Evolutionary conservation across 164 flowering plant genomes (phyloP).

Genomic region (Paratinospora sagittata): DNA sequence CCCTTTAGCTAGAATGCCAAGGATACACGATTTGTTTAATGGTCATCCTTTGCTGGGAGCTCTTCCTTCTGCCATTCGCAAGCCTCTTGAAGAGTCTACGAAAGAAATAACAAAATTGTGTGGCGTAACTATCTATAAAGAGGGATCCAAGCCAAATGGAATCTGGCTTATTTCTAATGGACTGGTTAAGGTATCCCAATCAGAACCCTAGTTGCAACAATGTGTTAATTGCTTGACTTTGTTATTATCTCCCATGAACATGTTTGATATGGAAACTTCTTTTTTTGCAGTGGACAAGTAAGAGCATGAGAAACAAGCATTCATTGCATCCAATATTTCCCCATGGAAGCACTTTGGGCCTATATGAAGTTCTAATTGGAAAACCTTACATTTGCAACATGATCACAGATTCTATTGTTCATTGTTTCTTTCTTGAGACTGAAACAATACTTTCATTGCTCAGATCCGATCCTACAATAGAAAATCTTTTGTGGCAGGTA

Average conservation of each 20-base stretch:
- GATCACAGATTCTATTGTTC: conserved; percentile 71
- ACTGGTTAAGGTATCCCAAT: conserved; percentile 59
- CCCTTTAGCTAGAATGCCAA: conserved; percentile 79
- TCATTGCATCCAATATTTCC: conserved; percentile 79
- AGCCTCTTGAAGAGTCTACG: conserved; percentile 45
- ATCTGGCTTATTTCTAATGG: conserved; percentile 88
- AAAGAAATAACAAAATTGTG: conserved; percentile 66
- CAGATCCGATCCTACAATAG: conserved; percentile 59
- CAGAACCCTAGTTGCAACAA: not conserved
- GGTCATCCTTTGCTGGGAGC: conserved; percentile 79
- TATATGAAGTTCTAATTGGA: conserved; percentile 71
- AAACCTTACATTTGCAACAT: conserved; percentile 71
- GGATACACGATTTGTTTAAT: conserved; percentile 42
- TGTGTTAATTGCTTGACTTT: not conserved
- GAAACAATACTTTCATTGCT: conserved; percentile 56
- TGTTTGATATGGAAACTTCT: not conserved
- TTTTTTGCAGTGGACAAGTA: conserved; percentile 67
- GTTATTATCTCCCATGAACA: conserved; percentile 2
- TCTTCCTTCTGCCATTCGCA: conserved; percentile 56
- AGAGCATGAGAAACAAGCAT: conserved; percentile 51
- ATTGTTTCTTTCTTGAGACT: conserved; percentile 67
- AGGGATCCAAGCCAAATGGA: conserved; percentile 76
- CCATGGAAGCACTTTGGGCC: conserved; percentile 89
- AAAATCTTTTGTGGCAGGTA: conserved; percentile 95
- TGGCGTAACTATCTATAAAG: conserved; percentile 62